phyloP scores from a whole-genome alignment of 192 early-diverging fungal genomes.

The Entophlyctis luteolus region DNA sequence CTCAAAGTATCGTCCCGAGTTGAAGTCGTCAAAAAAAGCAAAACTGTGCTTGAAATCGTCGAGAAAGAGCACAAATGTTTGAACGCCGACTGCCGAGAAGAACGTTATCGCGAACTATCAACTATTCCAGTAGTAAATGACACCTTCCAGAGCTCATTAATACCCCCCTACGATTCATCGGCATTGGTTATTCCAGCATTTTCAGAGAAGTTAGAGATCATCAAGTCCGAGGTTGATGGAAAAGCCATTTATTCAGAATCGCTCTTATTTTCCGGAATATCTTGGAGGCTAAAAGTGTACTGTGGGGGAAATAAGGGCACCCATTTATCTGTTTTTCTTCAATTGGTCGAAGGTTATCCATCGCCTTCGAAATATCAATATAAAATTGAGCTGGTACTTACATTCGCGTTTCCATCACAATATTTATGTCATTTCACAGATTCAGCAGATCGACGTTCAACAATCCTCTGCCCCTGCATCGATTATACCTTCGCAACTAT shows the following conservation, averaged over 20 bases:
- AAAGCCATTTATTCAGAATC: constrained; percentile 22
- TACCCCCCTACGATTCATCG: constrained; percentile 23
- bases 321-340: constrained; percentile 24
- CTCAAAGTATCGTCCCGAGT: background rate
- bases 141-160: background rate
- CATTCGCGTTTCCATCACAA: background rate
- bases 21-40: constrained; percentile 21
- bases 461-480: background rate
- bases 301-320: constrained; percentile 27
- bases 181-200: background rate
- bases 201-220: background rate
- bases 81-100: background rate
- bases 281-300: constrained; percentile 38
- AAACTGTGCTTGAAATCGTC: background rate
- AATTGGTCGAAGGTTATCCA: constrained; percentile 14
- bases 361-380: constrained; percentile 31
- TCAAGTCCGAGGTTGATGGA: no score
- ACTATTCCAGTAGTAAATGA: background rate
- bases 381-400: constrained; percentile 26
- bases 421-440: background rate
- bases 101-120: background rate
- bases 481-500: background rate
- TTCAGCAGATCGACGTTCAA: background rate
- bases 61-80: background rate
- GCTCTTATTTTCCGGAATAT: constrained; percentile 10